Conservation (phyloP, 257 asterid genomes). For the Solanum commersonii region DNA sequence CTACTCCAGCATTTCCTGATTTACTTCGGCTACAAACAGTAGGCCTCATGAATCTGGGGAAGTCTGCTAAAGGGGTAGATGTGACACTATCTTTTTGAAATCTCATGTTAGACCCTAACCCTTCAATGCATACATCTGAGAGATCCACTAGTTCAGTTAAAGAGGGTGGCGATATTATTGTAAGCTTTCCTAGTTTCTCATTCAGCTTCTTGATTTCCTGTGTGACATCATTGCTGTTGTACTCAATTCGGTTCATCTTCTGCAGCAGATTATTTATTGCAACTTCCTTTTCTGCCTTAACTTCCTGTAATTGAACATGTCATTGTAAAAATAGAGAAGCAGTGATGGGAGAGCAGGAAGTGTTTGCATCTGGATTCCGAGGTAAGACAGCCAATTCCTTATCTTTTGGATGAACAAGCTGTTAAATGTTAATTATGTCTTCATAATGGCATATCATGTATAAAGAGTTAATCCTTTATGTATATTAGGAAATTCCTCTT, state of each 20-base stretch:
- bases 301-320: neutral
- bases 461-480: neutral
- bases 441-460: neutral
- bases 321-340: neutral
- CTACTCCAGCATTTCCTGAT: neutral
- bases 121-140: neutral
- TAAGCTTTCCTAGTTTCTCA: constrained; percentile 1
- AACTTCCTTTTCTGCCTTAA: constrained; percentile 3
- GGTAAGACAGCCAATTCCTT: neutral
- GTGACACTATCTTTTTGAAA: neutral
- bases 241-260: constrained; percentile 4
- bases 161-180: neutral
- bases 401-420: neutral
- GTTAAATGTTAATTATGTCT: neutral
- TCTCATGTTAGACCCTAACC: neutral
- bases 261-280: constrained; percentile 6
- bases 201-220: neutral
- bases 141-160: neutral
- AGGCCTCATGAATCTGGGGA: constrained; percentile 15
- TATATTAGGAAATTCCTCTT: neutral
- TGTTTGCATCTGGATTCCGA: neutral
- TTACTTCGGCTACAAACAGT: constrained; percentile 7
- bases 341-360: neutral
- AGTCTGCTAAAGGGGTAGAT: neutral
- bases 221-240: neutral